These are phyloP conservation scores for Kwoniella shandongensis DNA, from an alignment of 768 basidiomycete species.

Conservation along the genomic window DNA sequence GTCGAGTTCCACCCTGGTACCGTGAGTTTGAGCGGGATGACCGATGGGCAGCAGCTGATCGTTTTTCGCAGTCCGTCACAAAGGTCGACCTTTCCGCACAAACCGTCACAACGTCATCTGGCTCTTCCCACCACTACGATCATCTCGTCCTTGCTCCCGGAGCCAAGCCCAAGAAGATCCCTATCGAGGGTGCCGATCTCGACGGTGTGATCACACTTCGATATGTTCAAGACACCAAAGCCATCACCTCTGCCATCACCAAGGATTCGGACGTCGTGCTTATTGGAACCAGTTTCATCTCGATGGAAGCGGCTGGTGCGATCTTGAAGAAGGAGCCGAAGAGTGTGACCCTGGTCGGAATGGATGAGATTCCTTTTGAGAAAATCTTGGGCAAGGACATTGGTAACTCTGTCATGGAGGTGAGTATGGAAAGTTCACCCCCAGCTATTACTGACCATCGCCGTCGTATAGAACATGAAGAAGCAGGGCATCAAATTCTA, in stretches of 20 bases:
- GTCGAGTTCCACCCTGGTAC: conserved; percentile 50
- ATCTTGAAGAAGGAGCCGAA: conserved; percentile 68
- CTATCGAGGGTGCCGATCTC: conserved; percentile 71
- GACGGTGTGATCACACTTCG: conserved; percentile 77
- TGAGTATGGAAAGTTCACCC: conserved; percentile 38
- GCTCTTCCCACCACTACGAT: conserved; percentile 67
- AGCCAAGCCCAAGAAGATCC: conserved; percentile 68
- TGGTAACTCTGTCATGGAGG: conserved; percentile 74
- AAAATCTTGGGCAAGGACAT: conserved; percentile 75
- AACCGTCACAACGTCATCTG: conserved; percentile 65
- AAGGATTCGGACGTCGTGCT: conserved; percentile 78
- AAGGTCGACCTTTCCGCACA: conserved; percentile 66
- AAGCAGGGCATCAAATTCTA: conserved; percentile 81
- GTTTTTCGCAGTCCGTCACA: conserved; percentile 60
- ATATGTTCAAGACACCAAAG: conserved; percentile 67
- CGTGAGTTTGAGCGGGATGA: too few species aligned
- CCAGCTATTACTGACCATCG: conserved; percentile 3
- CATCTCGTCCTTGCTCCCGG: conserved; percentile 79
- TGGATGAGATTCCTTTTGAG: conserved; percentile 78
- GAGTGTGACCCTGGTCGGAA: conserved; percentile 78
- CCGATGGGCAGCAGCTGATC: too few species aligned
- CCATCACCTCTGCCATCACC: conserved; percentile 55
- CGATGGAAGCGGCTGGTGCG: conserved; percentile 79
- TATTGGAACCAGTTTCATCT: conserved; percentile 86
- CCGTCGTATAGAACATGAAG: conserved; percentile 66